Conservation (phyloP, 2,329 filamentous ascomycete genomes). For the Macrophomina tecta region DNA sequence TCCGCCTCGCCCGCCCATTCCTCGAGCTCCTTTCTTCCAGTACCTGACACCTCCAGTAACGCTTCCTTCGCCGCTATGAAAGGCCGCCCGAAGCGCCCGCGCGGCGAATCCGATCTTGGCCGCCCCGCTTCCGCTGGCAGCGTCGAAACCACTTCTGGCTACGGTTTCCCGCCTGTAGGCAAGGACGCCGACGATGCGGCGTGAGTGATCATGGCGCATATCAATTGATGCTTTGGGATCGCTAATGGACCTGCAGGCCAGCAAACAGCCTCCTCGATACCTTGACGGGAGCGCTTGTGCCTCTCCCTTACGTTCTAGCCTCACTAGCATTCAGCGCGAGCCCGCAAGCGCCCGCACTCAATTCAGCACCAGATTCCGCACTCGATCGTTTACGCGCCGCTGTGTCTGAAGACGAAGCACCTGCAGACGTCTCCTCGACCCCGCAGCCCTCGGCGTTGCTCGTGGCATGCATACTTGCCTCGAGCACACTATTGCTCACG, state of each 20-base stretch:
- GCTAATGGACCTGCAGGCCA: conserved; percentile 34
- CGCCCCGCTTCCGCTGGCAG: conserved; percentile 35
- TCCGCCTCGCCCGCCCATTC: background rate
- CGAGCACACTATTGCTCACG: conserved; percentile 53
- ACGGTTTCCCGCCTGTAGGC: conserved; percentile 18
- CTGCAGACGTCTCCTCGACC: background rate
- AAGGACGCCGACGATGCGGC: conserved; percentile 2
- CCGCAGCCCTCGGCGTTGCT: conserved; percentile 42
- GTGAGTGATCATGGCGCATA: conserved; percentile 11
- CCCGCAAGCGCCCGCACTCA: background rate
- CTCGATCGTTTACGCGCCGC: conserved; percentile 22
- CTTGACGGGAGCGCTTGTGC: conserved; percentile 57
- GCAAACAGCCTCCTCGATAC: conserved; percentile 52
- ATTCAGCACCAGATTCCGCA: conserved; percentile 15
- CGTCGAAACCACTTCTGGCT: conserved; percentile 14
- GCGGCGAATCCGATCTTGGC: conserved; percentile 55
- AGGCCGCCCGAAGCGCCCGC: conserved; percentile 40
- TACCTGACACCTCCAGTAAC: conserved; percentile 11
- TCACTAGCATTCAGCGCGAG: conserved; percentile 49
- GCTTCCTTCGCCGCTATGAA: conserved; percentile 31
- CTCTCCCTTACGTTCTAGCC: conserved; percentile 56
- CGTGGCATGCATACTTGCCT: conserved; percentile 53
- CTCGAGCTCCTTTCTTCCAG: background rate
- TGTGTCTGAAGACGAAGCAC: conserved; percentile 7
- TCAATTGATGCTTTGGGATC: background rate